Percentiles rank a stretch among this genome's conserved stretches.
Evolutionary conservation across 2,329 filamentous ascomycete species (phyloP).

Genomic region (Corinectria fuckeliana): DNA sequence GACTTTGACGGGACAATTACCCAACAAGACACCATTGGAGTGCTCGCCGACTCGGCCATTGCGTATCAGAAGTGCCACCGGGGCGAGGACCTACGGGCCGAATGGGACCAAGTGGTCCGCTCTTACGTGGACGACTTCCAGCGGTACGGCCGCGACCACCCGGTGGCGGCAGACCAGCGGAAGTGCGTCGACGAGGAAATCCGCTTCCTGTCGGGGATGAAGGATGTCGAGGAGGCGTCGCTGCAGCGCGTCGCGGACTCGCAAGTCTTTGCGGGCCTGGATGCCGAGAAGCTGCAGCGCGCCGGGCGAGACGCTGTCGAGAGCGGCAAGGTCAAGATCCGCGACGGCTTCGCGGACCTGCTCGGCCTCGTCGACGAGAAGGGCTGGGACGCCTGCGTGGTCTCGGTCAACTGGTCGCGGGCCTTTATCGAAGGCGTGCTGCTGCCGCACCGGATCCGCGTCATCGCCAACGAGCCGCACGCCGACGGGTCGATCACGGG

Average conservation of each 20-base stretch:
- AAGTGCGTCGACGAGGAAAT: slow-evolving; percentile 48
- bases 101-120: slow-evolving; percentile 54
- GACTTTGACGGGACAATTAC: slow-evolving; percentile 69
- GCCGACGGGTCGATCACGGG: slow-evolving; percentile 50
- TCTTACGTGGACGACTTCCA: slow-evolving; percentile 53
- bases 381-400: slow-evolving; percentile 50
- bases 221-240: slow-evolving; percentile 54
- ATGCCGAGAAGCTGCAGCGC: slow-evolving; percentile 39
- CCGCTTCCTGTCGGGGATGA: slow-evolving; percentile 51
- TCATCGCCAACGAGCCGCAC: slow-evolving; percentile 54
- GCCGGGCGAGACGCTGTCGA: slow-evolving; percentile 48
- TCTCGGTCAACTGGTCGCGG: slow-evolving; percentile 60
- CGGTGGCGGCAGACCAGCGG: slow-evolving; percentile 43
- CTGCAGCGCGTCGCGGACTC: slow-evolving; percentile 51
- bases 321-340: slow-evolving; percentile 43
- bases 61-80: slow-evolving; percentile 37
- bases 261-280: slow-evolving; percentile 53
- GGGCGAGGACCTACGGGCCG: slow-evolving; percentile 43
- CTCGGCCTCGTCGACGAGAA: slow-evolving; percentile 34
- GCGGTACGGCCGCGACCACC: slow-evolving; percentile 45
- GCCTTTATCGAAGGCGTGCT: slow-evolving; percentile 56
- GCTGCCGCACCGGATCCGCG: slow-evolving; percentile 38
- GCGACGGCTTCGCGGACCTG: slow-evolving; percentile 49
- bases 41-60: slow-evolving; percentile 54
- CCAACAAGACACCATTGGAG: slow-evolving; percentile 57